Base-by-base conservation (phyloP, 176 grass and related monocot species). In the Lolium multiflorum region DNA sequence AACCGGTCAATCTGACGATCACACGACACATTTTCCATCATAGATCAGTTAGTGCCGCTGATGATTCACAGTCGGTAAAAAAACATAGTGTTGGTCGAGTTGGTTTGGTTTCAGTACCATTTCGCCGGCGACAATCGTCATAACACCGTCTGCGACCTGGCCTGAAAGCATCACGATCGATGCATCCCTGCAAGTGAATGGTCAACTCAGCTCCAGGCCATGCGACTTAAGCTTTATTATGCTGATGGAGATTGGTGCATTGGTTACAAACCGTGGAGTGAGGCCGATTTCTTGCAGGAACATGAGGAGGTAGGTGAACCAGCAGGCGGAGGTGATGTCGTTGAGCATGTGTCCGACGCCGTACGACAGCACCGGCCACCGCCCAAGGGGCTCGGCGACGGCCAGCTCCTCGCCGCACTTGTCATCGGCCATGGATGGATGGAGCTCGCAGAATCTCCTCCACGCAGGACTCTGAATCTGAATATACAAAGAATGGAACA, bases 311-410 rank as follows among this genome's bases (percentile, higher is more conserved):
- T 94, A 94, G 15, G 93, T 94, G 83, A 94, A 92, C 93, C 93
- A 94, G 81, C 93, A 94, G 14, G 93, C 93, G 20, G 93, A 92
- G 12, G 93, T 94, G 85, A 94, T 90, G 79, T 94, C 93, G 55
- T 94, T 94, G 6, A 94, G 85, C 93, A 94, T 94, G 90, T 94
- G 93, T 6, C 93, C 93, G 43, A 85, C 87, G 74, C 93, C 93
- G 77, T 94, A 94, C 0, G 90, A 94, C 24, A 92, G 82, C 46
- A 89, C 50, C 22, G 93, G 78, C 72, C 83, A 92, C 86, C 93
- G 86, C 71, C 88, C 85, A 0, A 94, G 74, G 14, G 85, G 85
- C 37, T 71, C 52, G 8, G 80, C 76, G 22, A 88, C 89, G 35
- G 41, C 11, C 65, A 79, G 2, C 21, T 49, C 48, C 11, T 81